Conservation (phyloP, 73 alveolate species). For the Paramecium biaurelia region DNA sequence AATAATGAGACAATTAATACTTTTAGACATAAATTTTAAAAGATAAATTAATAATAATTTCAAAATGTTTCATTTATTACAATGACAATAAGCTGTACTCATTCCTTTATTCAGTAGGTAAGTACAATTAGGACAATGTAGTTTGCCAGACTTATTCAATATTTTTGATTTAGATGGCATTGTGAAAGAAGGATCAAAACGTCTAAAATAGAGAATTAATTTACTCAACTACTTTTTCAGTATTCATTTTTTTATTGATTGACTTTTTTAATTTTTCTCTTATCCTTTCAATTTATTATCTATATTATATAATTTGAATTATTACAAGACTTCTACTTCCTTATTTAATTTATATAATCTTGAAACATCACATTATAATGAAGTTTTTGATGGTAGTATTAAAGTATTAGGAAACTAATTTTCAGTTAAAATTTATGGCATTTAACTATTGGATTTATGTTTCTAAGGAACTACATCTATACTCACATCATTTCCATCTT, state of each 20-base stretch:
- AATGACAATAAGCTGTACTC: slow-evolving; percentile 8
- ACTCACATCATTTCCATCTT: neutral
- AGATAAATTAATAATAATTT: neutral
- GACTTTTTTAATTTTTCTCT: neutral
- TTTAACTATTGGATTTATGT: neutral
- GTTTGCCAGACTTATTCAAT: neutral
- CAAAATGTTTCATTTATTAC: neutral
- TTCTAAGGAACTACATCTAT: neutral
- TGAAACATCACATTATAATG: slow-evolving; percentile 21
- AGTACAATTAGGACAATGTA: slow-evolving; percentile 28
- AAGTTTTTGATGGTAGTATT: neutral
- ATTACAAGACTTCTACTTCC: slow-evolving; percentile 31
- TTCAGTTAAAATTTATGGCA: neutral
- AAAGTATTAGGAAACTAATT: neutral
- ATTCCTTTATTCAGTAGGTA: slow-evolving; percentile 12
- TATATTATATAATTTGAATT: neutral
- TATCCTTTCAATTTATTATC: neutral
- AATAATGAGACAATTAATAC: neutral
- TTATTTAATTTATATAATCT: slow-evolving; percentile 16
- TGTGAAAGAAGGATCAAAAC: slow-evolving; percentile 5
- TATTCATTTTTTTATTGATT: neutral
- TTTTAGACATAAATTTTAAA: neutral
- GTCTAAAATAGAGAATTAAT: neutral
- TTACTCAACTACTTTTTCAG: slow-evolving; percentile 35
- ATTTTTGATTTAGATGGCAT: slow-evolving; percentile 19